Base-by-base conservation (phyloP, 73 alveolate species). In the Durusdinium trenchii region DNA sequence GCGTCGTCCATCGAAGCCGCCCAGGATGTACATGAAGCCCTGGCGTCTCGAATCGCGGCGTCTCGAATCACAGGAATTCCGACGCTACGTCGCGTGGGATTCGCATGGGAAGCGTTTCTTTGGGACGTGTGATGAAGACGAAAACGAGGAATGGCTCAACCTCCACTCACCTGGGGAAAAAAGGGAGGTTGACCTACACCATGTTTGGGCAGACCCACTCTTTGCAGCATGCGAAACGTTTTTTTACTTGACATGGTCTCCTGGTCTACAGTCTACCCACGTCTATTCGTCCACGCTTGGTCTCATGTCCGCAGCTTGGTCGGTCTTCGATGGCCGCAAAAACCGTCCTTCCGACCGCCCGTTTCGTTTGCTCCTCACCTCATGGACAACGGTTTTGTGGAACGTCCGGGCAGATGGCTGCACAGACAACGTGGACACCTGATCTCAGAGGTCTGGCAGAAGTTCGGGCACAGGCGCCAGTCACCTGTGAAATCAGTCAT, bases 1-100 rank as follows among this genome's bases (percentile, higher is more conserved):
- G 36, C 99, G 95, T 3, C 99, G 79, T 3, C 99, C 99, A 92
- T 99, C 99, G 79, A 99, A 99, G 60, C 99, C 99, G 6, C 99
- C 99, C 35, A 99, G 99, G 32, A 99, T 94, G 99, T 94, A 99
- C 99, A 99, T 99, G 57, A 82, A 94, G 60, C 99, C 99, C 82
- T 96, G 97, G 52, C n/a, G 36, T 71, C 23, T 32, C 32, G 47
- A 32, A 60, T 60, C 73, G n/a, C 6, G 18, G 73, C 4, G 73
- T 60, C 73, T 60, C 73, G 30, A 60, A 32, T 23, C 18, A 60
- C 30, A 32, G 73, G 30, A 23, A 12, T 57, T 60, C 30, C 4
- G 30, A 1, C 30, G 18, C 73, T 60, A 2, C n/a, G 30, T 23
- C 18, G 30, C 30, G 1, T 1, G 73, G 18, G 7, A 32, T 60